phyloP scores from a whole-genome alignment of 1,284 basidiomycete genomes.

The Porogramme epimiltina region DNA sequence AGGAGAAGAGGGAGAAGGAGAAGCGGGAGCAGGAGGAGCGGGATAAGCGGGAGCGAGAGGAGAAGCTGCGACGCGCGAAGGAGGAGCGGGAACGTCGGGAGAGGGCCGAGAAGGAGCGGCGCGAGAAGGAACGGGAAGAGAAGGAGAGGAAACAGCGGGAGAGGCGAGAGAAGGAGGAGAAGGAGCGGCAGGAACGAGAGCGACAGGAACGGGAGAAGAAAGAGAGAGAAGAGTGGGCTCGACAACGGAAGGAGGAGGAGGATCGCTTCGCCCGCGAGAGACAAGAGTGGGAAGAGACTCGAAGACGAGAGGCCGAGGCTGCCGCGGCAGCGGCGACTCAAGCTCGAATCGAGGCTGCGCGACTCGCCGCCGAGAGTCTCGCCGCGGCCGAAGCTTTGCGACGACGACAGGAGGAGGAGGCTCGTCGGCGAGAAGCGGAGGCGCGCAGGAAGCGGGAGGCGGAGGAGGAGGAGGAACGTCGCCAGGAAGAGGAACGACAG shows the following conservation, averaged over 20 bases:
- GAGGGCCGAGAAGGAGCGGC: constrained; percentile 6
- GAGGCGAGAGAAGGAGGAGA: constrained; percentile 10
- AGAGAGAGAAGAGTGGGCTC: constrained; percentile 17
- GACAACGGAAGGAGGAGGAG: constrained; percentile 16
- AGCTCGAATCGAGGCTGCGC: constrained; percentile 8
- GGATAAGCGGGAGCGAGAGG: constrained; percentile 1
- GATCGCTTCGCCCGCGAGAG: constrained; percentile 7
- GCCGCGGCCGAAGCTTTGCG: constrained; percentile 19
- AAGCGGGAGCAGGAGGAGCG: constrained; percentile 16
- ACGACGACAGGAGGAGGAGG: neutral
- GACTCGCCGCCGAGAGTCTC: constrained; percentile 1
- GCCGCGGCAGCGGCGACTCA: constrained; percentile 2
- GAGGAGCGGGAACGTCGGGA: constrained; percentile 6
- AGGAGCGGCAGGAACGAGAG: constrained; percentile 6
- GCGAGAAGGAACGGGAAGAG: constrained; percentile 18
- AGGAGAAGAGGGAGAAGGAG: constrained; percentile 11
- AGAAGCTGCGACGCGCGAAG: neutral
- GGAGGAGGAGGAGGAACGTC: constrained; percentile 1
- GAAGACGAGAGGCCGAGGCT: neutral
- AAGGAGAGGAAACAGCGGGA: constrained; percentile 16
- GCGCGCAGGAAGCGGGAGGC: constrained; percentile 2
- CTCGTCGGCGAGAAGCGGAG: constrained; percentile 4
- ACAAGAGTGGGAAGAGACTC: neutral
- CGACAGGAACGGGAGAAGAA: constrained; percentile 11
- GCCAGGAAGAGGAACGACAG: constrained; percentile 2